Evolutionary conservation across 2,329 filamentous ascomycete genomes (phyloP).

Genomic region (Epichloe typhina): DNA sequence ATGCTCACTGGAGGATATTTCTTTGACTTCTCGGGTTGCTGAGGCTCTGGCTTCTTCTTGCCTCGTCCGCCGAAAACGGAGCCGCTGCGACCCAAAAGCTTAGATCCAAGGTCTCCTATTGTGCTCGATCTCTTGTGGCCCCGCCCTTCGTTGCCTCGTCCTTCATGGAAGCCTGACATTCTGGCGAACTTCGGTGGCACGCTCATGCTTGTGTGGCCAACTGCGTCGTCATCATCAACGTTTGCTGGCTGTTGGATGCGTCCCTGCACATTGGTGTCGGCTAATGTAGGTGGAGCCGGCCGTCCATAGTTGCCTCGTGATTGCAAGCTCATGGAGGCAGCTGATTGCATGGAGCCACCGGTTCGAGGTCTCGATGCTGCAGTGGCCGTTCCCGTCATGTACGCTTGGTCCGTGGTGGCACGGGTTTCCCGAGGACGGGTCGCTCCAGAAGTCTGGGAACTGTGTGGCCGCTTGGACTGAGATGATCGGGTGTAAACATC

Average conservation of each 20-base stretch:
- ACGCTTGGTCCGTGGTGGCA: slow-evolving; percentile 26
- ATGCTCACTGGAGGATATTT: slow-evolving; percentile 88
- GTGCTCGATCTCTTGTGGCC: slow-evolving; percentile 61
- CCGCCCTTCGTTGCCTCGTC: slow-evolving; percentile 30
- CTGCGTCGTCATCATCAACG: slow-evolving; percentile 53
- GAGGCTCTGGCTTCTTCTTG: slow-evolving; percentile 35
- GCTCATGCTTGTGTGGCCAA: slow-evolving; percentile 48
- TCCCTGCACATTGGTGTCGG: slow-evolving; percentile 78
- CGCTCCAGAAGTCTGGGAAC: slow-evolving; percentile 26
- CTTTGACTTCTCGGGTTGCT: slow-evolving; percentile 46
- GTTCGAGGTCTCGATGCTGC: slow-evolving; percentile 54
- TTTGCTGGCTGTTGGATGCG: slow-evolving; percentile 65
- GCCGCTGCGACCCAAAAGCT: slow-evolving; percentile 70
- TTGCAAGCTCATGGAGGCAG: slow-evolving; percentile 48
- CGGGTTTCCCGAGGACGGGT: slow-evolving; percentile 20
- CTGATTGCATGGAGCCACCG: slow-evolving; percentile 64
- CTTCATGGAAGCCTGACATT: slow-evolving; percentile 44
- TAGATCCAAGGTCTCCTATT: slow-evolving; percentile 70
- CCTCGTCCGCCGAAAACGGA: slow-evolving; percentile 60
- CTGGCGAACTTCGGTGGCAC: slow-evolving; percentile 45
- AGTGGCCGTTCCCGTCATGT: slow-evolving; percentile 30
- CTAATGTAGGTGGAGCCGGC: slow-evolving; percentile 74
- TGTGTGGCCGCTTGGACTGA: slow-evolving; percentile 30
- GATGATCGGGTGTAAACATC: slow-evolving; percentile 28
- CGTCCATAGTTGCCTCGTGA: slow-evolving; percentile 66